Conservation (phyloP, 129 eudicot species). For the Logfia minima region DNA sequence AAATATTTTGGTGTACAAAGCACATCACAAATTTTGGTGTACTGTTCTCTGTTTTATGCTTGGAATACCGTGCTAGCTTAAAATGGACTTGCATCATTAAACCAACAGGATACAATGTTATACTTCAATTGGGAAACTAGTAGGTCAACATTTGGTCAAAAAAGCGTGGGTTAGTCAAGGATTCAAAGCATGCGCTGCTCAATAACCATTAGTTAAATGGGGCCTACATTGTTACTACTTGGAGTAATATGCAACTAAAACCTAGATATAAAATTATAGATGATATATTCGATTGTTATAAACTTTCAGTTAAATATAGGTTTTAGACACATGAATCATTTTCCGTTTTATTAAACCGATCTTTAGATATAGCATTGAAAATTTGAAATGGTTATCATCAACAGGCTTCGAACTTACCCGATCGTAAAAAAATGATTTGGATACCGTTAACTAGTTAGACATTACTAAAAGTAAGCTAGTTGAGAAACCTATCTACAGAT, state of each 20-base stretch:
- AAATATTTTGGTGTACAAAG: no score
- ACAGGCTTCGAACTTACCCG: neutral
- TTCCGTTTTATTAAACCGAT: no score
- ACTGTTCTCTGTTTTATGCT: neutral
- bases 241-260: no score
- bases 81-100: conserved; percentile 3
- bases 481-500: neutral
- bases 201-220: neutral
- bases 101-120: conserved; percentile 3
- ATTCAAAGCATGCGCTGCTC: neutral
- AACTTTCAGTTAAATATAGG: no score
- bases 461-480: neutral
- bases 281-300: no score
- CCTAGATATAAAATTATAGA: no score
- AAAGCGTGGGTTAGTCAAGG: neutral
- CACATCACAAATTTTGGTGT: neutral
- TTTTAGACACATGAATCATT: no score
- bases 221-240: neutral
- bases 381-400: neutral
- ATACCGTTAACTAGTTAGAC: neutral
- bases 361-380: neutral
- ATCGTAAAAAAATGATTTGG: neutral
- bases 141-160: conserved; percentile 4
- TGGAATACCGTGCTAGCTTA: neutral
- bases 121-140: conserved; percentile 21